Evolutionary conservation across 306 rosid genomes (phyloP).

Genomic region (Argentina anserina): DNA sequence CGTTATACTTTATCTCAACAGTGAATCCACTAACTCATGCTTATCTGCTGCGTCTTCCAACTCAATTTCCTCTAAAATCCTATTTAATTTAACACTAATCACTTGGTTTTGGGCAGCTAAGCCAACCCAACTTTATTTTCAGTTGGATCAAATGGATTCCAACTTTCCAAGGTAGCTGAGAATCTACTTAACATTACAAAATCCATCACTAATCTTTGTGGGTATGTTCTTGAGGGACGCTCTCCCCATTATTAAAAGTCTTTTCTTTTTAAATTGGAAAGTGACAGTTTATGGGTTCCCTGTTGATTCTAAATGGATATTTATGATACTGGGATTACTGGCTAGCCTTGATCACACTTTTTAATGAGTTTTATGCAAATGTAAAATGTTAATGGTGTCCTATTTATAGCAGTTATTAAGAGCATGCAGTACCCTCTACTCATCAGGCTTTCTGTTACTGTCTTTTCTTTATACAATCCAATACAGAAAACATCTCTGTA

Average conservation of each 20-base stretch:
- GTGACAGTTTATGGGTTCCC: neutral
- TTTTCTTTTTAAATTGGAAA: neutral
- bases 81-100: conserved; percentile 42
- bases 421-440: conserved; percentile 38
- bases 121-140: conserved; percentile 35
- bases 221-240: conserved; percentile 15
- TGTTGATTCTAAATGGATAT: conserved; percentile 6
- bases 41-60: conserved; percentile 39
- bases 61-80: conserved; percentile 11
- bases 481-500: conserved; percentile 25
- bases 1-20: conserved; percentile 27
- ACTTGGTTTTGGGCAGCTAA: conserved; percentile 21
- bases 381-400: conserved; percentile 53
- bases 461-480: conserved; percentile 34
- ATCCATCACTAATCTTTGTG: conserved; percentile 1
- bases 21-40: conserved; percentile 51
- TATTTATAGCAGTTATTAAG: conserved; percentile 31
- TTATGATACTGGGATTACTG: neutral
- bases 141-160: neutral
- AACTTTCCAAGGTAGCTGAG: too few species aligned
- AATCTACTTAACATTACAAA: neutral
- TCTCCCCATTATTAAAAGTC: conserved; percentile 15
- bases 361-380: conserved; percentile 5
- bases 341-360: conserved; percentile 3
- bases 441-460: conserved; percentile 19